Base-by-base conservation (phyloP, 164 flowering plant species). In the Amborella trichopoda region DNA sequence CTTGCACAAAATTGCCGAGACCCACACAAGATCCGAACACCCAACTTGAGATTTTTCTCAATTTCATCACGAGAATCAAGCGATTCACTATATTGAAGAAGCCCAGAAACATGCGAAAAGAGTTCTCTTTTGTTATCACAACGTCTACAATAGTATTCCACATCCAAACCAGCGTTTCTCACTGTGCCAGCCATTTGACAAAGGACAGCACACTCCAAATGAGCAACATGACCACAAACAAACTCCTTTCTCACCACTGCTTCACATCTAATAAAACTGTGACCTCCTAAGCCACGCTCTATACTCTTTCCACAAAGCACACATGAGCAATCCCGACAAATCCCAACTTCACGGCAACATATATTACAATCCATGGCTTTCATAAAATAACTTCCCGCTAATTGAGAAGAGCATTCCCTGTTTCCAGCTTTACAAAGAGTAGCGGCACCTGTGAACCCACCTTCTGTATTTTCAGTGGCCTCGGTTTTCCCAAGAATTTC, bases 111-210 rank as follows among this genome's bases (percentile, higher is more conserved):
- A 75, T 79, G 83, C 28, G 79, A 42, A 50, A 79, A 64, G 26
- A 90, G 67, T 48, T 74, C 76, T 6, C 81, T 77, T 53, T 68
- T 81, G 14, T 71, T 61, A 72, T 90, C 91, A 76, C 97, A 90
- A 11, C 94, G 83, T 26, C 97, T 73, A 54, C 97, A 90, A 49
- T 75, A 75, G 47, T 81, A 90, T 60, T 79, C 94, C 28, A 71
- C 80, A 73, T 83, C 88, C 61, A 90, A 50, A 19, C 75, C 80
- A 50, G 81, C 71, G 65, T 65, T 70, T 40, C 95, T 88, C 4
- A 83, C 78, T 13, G 82, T 81, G 28, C 95, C 97, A 63, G 97
- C 95, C 94, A 83, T 68, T 66, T 73, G 73, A 24, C 74, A 61
- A 28, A 71, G 73, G 17, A 90, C 72, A 40, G 80, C 96, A 69